phyloP scores from a whole-genome alignment of 352 stramenopile genomes.

The Phytophthora multivora region DNA sequence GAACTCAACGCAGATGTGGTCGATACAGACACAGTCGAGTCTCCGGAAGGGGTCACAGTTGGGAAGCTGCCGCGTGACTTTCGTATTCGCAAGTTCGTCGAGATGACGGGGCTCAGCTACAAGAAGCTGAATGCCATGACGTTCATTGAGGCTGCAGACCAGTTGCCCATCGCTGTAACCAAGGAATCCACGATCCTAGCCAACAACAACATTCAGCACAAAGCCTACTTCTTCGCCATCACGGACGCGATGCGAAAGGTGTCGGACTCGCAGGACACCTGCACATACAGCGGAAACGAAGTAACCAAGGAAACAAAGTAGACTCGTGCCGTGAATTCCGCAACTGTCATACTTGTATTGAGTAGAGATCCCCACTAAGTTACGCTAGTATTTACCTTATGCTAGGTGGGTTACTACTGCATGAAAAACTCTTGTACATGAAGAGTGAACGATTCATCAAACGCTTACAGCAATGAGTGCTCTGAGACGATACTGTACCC shows the following conservation, averaged over 20 bases:
- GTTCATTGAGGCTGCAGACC: conserved; percentile 51
- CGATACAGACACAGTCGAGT: conserved; percentile 31
- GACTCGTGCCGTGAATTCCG: conserved; percentile 1
- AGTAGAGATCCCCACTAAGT: no score
- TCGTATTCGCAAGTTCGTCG: conserved; percentile 62
- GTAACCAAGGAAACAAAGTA: conserved; percentile 7
- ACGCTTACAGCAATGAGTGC: no score
- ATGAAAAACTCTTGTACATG: no score
- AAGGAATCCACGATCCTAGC: conserved; percentile 33
- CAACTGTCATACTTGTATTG: no score
- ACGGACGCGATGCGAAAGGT: conserved; percentile 20
- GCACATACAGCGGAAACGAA: conserved; percentile 4
- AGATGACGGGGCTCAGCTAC: conserved; percentile 55
- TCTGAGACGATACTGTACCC: not conserved
- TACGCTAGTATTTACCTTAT: no score
- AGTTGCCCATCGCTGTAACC: conserved; percentile 4
- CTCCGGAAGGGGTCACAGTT: conserved; percentile 34
- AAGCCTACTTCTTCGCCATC: conserved; percentile 27
- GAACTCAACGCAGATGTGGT: conserved; percentile 58
- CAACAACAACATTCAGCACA: conserved; percentile 14
- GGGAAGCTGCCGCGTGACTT: conserved; percentile 49
- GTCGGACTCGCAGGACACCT: conserved; percentile 25
- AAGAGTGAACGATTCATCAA: not conserved
- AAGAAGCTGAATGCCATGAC: conserved; percentile 48
- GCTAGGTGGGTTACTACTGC: no score